Conservation (phyloP, 78 protist genomes). For the Dictyostelium purpureum region DNA sequence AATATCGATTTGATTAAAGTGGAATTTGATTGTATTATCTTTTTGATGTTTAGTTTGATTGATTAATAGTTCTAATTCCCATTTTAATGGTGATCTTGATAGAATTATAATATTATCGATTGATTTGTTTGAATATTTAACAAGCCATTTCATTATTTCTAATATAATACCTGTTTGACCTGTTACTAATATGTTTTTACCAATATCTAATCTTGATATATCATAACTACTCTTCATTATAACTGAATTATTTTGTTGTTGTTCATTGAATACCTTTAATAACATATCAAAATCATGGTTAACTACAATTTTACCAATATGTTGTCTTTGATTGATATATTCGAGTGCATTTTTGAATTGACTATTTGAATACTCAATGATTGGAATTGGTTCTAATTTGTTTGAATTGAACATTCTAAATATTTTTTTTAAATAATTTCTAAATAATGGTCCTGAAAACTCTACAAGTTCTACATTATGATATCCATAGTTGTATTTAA, state of each 20-base stretch:
- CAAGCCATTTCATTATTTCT: constrained; percentile 20
- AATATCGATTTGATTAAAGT: neutral
- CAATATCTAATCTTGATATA: neutral
- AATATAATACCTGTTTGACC: constrained; percentile 59
- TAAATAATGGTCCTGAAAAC: no score
- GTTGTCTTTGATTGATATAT: no score
- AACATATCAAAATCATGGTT: no score
- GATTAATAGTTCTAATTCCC: constrained; percentile 42
- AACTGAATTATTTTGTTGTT: neutral
- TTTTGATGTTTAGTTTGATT: constrained; percentile 18
- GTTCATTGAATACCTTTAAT: neutral
- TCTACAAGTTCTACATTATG: neutral
- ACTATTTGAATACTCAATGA: no score
- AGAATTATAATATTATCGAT: constrained; percentile 19
- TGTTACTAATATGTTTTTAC: constrained; percentile 22
- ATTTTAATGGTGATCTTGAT: constrained; percentile 28
- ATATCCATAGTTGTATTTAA: constrained; percentile 1
- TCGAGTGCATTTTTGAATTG: no score
- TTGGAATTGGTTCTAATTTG: no score
- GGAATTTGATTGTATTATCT: constrained; percentile 2
- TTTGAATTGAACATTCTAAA: no score
- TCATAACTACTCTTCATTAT: neutral
- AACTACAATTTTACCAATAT: neutral
- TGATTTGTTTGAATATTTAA: constrained; percentile 14
- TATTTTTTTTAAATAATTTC: no score